Base-by-base conservation (phyloP, 2,329 filamentous ascomycete species). In the Fusarium tricinctum region DNA sequence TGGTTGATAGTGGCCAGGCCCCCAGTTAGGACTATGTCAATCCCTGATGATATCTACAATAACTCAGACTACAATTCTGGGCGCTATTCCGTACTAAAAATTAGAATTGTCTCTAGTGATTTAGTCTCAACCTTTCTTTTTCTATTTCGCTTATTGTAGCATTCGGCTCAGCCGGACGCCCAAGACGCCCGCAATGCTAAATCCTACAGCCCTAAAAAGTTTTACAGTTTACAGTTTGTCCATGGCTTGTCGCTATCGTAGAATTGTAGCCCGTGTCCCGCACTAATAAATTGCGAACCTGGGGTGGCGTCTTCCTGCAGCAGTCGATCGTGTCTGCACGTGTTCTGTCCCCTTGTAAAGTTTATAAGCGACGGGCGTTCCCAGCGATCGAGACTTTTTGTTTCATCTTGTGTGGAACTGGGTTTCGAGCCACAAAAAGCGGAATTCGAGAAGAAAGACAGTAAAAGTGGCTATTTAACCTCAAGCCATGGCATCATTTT, bases 301-400 rank as follows among this genome's bases (percentile, higher is more conserved):
- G 50, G 35, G 40, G 39, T 48, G 59, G 58, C 49, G 58, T 43
- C 28, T 43, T 58, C 20, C 14, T 42, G 47, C 47, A 55, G 42
- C 40, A 8, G n/a, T 19, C 30, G 59, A 65, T 64, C 61, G 26
- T 17, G 26, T 19, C 19, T 35, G 48, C 61, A 64, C 59, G 61
- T 64, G 61, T 52, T 17, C 30, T 40, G 17, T 49, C 26, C 30
- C 52, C 61, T 47, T 64, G 61, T 8, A 64, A 64, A 64, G 35
- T 52, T 32, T 46, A 65, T 65, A 49, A 57, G 58, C 58, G 58
- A 54, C n/a, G 33, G 30, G 51, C 30, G 28, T 54, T 45, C 55
- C 55, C 23, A 62, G 56, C 30, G 39, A 57, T 63, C 58, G 33
- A 33, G 49, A 22, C 35, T 52, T 35, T 35, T 64, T 64, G 61